Conservation (phyloP, 78 protist species). For the Polysphondylium violaceum region DNA sequence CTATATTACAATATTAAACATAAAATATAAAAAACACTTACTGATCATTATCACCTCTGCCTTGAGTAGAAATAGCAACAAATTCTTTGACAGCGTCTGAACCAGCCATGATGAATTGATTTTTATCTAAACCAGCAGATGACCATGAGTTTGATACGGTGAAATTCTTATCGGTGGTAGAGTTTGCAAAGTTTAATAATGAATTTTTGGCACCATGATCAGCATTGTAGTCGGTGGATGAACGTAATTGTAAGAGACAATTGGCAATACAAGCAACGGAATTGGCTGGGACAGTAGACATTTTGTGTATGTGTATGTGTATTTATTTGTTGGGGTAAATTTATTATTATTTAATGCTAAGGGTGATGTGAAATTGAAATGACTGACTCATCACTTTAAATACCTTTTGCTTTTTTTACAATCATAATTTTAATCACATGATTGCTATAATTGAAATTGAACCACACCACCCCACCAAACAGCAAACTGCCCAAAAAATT, state of each 20-base stretch:
- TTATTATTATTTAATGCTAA: too few species aligned
- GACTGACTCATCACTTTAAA: too few species aligned
- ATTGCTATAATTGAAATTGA: too few species aligned
- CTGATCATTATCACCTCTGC: conserved; percentile 24
- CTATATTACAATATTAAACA: too few species aligned
- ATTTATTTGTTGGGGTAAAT: too few species aligned
- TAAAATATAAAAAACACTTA: too few species aligned
- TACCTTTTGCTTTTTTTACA: too few species aligned
- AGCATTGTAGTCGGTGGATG: conserved; percentile 19
- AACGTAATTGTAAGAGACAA: conserved; percentile 17
- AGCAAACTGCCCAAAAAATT: too few species aligned
- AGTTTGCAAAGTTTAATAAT: neutral
- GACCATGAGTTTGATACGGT: conserved; percentile 19
- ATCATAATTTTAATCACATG: too few species aligned
- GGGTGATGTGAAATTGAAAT: too few species aligned
- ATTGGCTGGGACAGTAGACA: neutral
- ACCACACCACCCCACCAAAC: too few species aligned
- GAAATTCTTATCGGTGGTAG: neutral
- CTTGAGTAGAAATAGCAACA: conserved; percentile 29
- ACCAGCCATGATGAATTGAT: conserved; percentile 26
- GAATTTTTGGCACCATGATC: conserved; percentile 9
- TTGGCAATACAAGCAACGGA: conserved; percentile 21
- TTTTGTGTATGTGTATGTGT: too few species aligned
- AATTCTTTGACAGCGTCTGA: neutral
- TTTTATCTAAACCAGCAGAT: conserved; percentile 16